A percentile compares a stretch with the other conserved stretches of the same genome.
Evolutionary conservation across 192 early-diverging fungal genomes (phyloP).

Genomic region (Coemansia sp.): DNA sequence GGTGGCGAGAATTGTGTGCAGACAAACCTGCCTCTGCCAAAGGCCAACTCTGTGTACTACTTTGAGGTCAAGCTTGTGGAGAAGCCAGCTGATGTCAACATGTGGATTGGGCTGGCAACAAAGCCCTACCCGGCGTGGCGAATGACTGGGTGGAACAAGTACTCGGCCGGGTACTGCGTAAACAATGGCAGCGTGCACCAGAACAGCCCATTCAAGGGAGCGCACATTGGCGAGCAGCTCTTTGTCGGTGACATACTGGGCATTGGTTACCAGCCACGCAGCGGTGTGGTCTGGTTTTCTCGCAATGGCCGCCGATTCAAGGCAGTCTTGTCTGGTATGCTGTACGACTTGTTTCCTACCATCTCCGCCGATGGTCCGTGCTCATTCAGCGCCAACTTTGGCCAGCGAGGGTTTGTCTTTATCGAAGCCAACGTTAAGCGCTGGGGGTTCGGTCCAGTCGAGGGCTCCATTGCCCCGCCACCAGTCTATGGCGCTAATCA

Average conservation of each 20-base stretch:
- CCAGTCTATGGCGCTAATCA: conserved; percentile 74
- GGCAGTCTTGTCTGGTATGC: conserved; percentile 66
- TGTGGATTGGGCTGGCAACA: conserved; percentile 71
- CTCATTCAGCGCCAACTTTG: conserved; percentile 67
- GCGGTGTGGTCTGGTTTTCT: conserved; percentile 73
- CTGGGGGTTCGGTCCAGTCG: conserved; percentile 73
- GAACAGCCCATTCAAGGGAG: conserved; percentile 65
- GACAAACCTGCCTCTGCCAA: conserved; percentile 78
- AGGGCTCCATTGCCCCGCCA: conserved; percentile 68
- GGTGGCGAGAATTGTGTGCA: conserved; percentile 71
- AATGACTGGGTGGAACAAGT: conserved; percentile 74
- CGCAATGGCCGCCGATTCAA: conserved; percentile 71
- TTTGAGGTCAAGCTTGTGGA: conserved; percentile 81
- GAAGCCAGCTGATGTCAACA: conserved; percentile 63
- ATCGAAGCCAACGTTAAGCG: conserved; percentile 82
- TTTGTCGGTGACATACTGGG: conserved; percentile 75
- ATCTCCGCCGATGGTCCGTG: conserved; percentile 54
- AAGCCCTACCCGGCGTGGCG: conserved; percentile 74
- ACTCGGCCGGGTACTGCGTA: conserved; percentile 70
- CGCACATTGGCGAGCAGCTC: conserved; percentile 62
- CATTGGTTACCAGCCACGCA: conserved; percentile 72
- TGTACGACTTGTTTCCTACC: conserved; percentile 66
- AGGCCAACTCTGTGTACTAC: conserved; percentile 77
- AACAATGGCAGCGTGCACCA: conserved; percentile 66
- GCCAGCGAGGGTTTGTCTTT: conserved; percentile 79